Base-by-base conservation (phyloP, 192 early-diverging fungal genomes). In the Coemansia sp. region DNA sequence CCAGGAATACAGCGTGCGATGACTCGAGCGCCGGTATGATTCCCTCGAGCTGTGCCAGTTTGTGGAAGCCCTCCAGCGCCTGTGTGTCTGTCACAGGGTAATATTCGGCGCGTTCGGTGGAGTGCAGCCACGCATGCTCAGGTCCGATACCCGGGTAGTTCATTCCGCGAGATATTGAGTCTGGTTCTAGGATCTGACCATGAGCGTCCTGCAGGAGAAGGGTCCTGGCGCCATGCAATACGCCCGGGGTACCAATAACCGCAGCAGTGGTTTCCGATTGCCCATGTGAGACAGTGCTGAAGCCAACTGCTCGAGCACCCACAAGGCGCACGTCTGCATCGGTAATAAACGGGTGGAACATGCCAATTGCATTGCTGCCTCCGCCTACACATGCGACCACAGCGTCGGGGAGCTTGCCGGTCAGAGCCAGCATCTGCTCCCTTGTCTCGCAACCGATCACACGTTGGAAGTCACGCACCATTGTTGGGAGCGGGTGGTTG, bases 81-180 rank as follows among this genome's bases (percentile, higher is more conserved):
- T 97, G 84, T 6, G 79, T 83, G 60, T 98, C 94, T 6, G 86
- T 87, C 55, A 89, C 92, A 8, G 84, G 76, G 38, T 80, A 61
- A 63, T 93, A 98, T 59, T 93, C 84, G 49, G 87, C 96, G 45
- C 96, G 85, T 22, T 87, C 86, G 37, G 82, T 83, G 61, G 91
- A 88, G 75, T 93, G 90, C 62, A 99, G 84, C 81, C 82, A 94
- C 22, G 95, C 85, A 69, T 95, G 95, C 67, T 99, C 95, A 23
- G 96, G 96, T 22, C 95, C 96, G 45, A 99, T 94, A 52, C 94
- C 96, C 13, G 96, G 93, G 75, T 99, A 99, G 80, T 96, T 93
- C 43, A 99, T 81, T n/a, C 95, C 96, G 43, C 95, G 93, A 58
- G 88, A 89, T 58, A 99, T 90, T 48, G 89, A 92, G 71, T 97